Evolutionary conservation across 257 asterid species (phyloP), one percentile per base, ranked within the genome.

Genomic region (Solanum pinnatisectum): DNA sequence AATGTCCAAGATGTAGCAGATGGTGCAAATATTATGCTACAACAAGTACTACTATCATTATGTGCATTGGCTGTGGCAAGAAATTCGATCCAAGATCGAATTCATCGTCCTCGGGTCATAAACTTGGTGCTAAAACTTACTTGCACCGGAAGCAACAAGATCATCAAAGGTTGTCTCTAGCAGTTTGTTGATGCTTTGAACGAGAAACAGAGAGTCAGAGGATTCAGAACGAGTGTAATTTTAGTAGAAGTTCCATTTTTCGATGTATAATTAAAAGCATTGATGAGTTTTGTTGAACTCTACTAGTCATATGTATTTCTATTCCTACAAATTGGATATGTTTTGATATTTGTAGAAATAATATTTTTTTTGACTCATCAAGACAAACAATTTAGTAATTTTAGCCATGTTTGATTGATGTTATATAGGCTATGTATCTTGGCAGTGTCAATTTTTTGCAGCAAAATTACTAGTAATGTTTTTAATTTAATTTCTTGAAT

Each of bases 11-110:
- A 60, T 81, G 85, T 20, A 18, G 70, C 42, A 46, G 85, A 81
- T 81, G 85, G 85, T 81, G 85, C 68, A 81, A 81, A 81, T 81
- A 81, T 46, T 81, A 49, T 30, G 37, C 2, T 46, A 81, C 42
- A 9, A 30, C 14, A 40, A 77, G 60, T 78, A 44, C 5, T 2
- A 49, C 30, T 30, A 81, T 81, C n/a, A 30, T 81, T 5, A 49
- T 27, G 44, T 81, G 85, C 20, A 13, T 39, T 49, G 56, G 85
- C 0, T 81, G 85, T 94, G 76, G 93, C 7, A 46, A 46, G 20
- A 81, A 81, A 14, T 81, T 81, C 30, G 12, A 81, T 30, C 70
- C 85, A 27, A 81, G 13, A 32, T 6, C 68, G 18, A 46, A 30
- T 81, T 81, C 0, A 74, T 74, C 32, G 68, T 44, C 25, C 18